Evolutionary conservation across 441 rosid genomes (phyloP).

Genomic region (Populus hybrid): DNA sequence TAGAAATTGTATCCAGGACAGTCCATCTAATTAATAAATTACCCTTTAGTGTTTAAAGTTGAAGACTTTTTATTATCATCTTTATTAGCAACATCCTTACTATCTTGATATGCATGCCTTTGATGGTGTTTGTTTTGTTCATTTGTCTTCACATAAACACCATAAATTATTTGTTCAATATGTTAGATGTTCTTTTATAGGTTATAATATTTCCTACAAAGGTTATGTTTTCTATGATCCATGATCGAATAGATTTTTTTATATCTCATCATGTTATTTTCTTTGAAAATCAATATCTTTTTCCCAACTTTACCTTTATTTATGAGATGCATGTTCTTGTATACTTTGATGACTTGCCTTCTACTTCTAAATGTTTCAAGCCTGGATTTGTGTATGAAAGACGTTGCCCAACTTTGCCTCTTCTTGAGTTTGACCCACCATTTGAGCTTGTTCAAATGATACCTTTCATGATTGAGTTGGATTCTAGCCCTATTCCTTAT

Average conservation of each 20-base stretch:
- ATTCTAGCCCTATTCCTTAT: background rate
- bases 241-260: background rate
- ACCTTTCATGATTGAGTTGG: too few relatives aligned
- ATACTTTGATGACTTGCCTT: slow-evolving; percentile 5
- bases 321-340: background rate
- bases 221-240: slow-evolving; percentile 1
- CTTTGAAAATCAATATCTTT: background rate
- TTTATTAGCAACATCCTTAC: background rate
- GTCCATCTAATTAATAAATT: background rate
- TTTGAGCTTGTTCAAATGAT: background rate
- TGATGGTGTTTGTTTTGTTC: slow-evolving; percentile 8
- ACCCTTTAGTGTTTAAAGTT: background rate
- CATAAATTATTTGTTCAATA: slow-evolving; percentile 2
- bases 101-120: background rate
- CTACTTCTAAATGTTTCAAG: background rate
- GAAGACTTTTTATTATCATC: background rate
- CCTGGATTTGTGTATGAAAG: background rate
- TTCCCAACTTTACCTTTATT: background rate
- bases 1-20: background rate
- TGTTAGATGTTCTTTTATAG: slow-evolving; percentile 2
- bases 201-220: background rate
- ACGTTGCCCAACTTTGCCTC: background rate
- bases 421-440: background rate
- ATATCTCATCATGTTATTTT: slow-evolving; percentile 7
- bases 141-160: background rate